These are phyloP conservation scores for Colletotrichum salicis DNA, from an alignment of 2,329 filamentous ascomycete species.

Conservation along the genomic window DNA sequence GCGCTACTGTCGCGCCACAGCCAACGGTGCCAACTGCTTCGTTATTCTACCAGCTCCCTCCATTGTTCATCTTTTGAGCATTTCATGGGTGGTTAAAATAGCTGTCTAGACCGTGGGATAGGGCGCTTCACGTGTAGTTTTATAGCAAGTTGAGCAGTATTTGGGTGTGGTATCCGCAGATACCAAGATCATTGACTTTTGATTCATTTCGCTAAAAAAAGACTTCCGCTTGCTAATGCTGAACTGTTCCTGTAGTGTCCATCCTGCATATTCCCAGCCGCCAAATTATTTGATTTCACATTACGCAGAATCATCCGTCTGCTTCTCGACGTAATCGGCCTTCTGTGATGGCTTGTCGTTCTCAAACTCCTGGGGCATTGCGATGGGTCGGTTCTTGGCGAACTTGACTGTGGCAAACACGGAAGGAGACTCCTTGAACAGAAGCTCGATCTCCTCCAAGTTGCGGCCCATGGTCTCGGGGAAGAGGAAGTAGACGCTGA, in stretches of 20 bases:
- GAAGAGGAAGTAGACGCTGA: constrained; percentile 57
- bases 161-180: not conserved
- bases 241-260: not conserved
- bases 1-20: not conserved
- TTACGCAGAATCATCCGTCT: constrained; percentile 32
- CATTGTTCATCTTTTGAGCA: too few species aligned
- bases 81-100: too few species aligned
- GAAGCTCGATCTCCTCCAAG: constrained; percentile 57
- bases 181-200: constrained; percentile 2
- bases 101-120: not conserved
- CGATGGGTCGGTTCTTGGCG: constrained; percentile 47
- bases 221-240: constrained; percentile 30
- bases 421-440: constrained; percentile 54
- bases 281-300: not conserved
- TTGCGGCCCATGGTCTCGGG: constrained; percentile 62
- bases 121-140: not conserved
- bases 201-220: constrained; percentile 7
- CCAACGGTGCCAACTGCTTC: not conserved
- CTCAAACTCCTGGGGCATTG: constrained; percentile 44
- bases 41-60: not conserved
- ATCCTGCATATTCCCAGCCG: not conserved
- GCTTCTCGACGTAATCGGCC: constrained; percentile 37
- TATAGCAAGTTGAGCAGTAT: not conserved
- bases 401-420: constrained; percentile 49
- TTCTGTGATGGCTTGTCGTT: constrained; percentile 40